A percentile compares a stretch with the other conserved stretches of the same genome.
Conservation (phyloP, 1,284 basidiomycete species). For the Inonotus hispidus region DNA sequence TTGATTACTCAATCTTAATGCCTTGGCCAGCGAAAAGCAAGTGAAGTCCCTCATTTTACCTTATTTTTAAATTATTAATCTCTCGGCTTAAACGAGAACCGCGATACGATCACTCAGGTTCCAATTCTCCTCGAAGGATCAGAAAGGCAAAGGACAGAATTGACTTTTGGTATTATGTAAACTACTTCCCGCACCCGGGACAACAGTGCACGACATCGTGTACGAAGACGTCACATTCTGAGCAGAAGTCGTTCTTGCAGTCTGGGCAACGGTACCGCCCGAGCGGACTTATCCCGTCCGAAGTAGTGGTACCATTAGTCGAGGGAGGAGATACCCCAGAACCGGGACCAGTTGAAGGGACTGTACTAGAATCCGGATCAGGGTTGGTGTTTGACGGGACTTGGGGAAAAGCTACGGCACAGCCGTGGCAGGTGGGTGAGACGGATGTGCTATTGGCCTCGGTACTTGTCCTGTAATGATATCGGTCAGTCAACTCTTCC, state of each 20-base stretch:
- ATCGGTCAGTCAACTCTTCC: slow-evolving; percentile 9
- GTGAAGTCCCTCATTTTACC: too few species aligned
- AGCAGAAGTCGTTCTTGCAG: slow-evolving; percentile 51
- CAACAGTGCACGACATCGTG: slow-evolving; percentile 59
- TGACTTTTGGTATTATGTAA: background rate
- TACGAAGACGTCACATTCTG: slow-evolving; percentile 61
- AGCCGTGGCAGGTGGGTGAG: slow-evolving; percentile 60
- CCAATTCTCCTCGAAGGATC: too few species aligned
- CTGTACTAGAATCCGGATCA: background rate
- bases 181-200: slow-evolving; percentile 44
- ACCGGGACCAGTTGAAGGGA: background rate
- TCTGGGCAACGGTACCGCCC: slow-evolving; percentile 73
- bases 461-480: slow-evolving; percentile 33
- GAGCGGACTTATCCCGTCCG: slow-evolving; percentile 69
- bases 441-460: slow-evolving; percentile 34
- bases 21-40: too few species aligned
- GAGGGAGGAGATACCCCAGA: slow-evolving; percentile 19
- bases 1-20: too few species aligned
- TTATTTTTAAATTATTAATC: too few species aligned
- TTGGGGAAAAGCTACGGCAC: slow-evolving; percentile 56
- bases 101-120: too few species aligned
- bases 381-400: slow-evolving; percentile 8
- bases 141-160: too few species aligned
- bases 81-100: too few species aligned
- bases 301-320: slow-evolving; percentile 17